These are phyloP conservation scores for Carex littledalei DNA, from an alignment of 176 grass and related monocot genomes.

Conservation along the genomic window DNA sequence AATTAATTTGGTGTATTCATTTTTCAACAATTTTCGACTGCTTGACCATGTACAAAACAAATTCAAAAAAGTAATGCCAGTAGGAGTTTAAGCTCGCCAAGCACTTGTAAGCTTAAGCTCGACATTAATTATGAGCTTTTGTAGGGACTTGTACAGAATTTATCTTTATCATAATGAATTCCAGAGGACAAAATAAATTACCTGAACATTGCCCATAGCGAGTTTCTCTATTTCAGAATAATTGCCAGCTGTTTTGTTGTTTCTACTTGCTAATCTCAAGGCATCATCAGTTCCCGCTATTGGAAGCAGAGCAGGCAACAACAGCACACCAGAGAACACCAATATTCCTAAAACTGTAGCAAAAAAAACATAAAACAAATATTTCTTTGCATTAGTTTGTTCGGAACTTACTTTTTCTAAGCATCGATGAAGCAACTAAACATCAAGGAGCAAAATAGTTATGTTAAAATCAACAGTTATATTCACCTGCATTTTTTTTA, in stretches of 20 bases:
- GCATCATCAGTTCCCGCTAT: conserved; percentile 54
- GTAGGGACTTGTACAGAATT: background rate
- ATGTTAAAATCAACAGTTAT: background rate
- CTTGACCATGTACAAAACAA: background rate
- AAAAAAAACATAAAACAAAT: conserved; percentile 7
- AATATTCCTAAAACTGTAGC: conserved; percentile 70
- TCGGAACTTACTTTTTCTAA: no score
- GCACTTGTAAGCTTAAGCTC: background rate
- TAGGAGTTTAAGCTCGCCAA: background rate
- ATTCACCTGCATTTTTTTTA: background rate
- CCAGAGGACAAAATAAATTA: conserved; percentile 23
- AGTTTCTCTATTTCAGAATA: conserved; percentile 52
- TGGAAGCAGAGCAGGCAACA: conserved; percentile 75
- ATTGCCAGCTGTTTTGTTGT: background rate
- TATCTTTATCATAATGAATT: background rate
- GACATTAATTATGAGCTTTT: background rate
- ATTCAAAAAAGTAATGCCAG: background rate
- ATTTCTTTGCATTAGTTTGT: background rate
- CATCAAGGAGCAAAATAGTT: background rate
- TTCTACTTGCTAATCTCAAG: background rate
- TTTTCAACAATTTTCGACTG: background rate
- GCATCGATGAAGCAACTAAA: background rate
- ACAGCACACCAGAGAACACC: conserved; percentile 52
- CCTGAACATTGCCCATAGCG: conserved; percentile 66
- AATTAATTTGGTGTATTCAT: background rate